Base-by-base conservation (phyloP, 345 rosid genomes). In the Reutealis trisperma region DNA sequence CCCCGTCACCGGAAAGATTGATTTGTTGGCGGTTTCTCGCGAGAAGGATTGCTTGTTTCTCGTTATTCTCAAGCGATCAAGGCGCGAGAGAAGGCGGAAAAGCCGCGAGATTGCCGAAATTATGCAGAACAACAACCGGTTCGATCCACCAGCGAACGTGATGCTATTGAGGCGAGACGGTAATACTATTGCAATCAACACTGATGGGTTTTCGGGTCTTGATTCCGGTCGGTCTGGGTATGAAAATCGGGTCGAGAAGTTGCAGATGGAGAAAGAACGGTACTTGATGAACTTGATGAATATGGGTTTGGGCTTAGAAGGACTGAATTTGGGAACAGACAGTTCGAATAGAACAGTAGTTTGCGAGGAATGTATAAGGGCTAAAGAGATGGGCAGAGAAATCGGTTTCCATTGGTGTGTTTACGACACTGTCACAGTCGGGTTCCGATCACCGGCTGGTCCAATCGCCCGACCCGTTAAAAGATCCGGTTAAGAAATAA, bases 391-490 rank as follows among this genome's bases (percentile, higher is more conserved):
- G 37, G 87, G 78, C 1, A 30, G 34, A 19, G 85, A 70, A 0
- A 42, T 44, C 6, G 93, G 80, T 44, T 88, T 88, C 54, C 91
- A 88, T 55, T 74, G 74, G 75, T 87, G 93, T 63, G 88, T 82
- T 41, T 1, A 86, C 55, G 91, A 90, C 60, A 22, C 85, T 6
- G 85, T 90, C 27, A 75, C 74, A 0, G 72, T 57, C 68, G 85
- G 89, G 49, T 87, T 88, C 83, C 70, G 85, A 77, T 80, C 89
- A 4, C 75, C 61, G 7, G 87, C 83, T 2, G 91, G 93, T 16
- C 89, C 90, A 25, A 78, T 88, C 67, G 84, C 86, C 79, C 89
- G 91, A 41, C 93, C 91, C 73, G 78, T 24, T 5, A 82, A 79
- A 72, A 30, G 62, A 24, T 27, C 73, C 18, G 21, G 22, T 11